Percentiles rank a stretch among this genome's conserved stretches.
Evolutionary conservation across 495 filamentous ascomycete genomes (phyloP).

Genomic region (Aspergillus egyptiacus): DNA sequence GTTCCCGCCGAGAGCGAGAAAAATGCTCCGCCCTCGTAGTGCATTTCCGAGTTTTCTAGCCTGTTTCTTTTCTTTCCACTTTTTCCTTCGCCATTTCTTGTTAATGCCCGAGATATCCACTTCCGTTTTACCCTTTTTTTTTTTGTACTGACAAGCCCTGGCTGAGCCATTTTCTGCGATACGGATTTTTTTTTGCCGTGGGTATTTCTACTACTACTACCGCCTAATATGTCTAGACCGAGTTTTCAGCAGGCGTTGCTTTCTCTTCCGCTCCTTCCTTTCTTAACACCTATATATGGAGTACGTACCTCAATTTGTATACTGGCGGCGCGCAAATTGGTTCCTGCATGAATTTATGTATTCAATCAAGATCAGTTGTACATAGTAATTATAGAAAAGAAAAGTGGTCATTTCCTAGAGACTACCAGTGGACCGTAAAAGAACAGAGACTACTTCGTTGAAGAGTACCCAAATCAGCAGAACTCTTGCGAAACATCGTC

Average conservation of each 20-base stretch:
- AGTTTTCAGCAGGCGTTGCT: constrained; percentile 13
- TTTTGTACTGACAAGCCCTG: constrained; percentile 2
- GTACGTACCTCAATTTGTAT: too few species aligned
- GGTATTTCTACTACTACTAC: not conserved
- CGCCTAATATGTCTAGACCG: constrained; percentile 3
- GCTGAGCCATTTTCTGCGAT: constrained; percentile 17
- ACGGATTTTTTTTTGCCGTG: constrained; percentile 7
- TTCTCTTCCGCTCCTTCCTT: constrained; percentile 7
- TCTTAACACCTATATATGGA: too few species aligned
- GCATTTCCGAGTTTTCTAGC: not conserved
- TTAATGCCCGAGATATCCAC: constrained; percentile 20
- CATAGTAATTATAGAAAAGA: too few species aligned
- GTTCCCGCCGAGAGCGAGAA: constrained; percentile 23
- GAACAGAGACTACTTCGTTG: too few species aligned
- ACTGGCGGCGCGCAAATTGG: too few species aligned
- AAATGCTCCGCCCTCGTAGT: constrained; percentile 10
- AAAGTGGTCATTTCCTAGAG: too few species aligned
- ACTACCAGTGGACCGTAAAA: too few species aligned
- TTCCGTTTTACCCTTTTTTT: constrained; percentile 14
- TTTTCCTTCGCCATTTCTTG: constrained; percentile 8
- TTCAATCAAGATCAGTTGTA: too few species aligned
- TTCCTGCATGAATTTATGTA: too few species aligned
- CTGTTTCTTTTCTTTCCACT: not conserved
- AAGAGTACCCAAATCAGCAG: too few species aligned
- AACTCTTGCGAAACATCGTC: too few species aligned